Evolutionary conservation across 331 rosid genomes (phyloP).

Genomic region (Prunus yedoensis): DNA sequence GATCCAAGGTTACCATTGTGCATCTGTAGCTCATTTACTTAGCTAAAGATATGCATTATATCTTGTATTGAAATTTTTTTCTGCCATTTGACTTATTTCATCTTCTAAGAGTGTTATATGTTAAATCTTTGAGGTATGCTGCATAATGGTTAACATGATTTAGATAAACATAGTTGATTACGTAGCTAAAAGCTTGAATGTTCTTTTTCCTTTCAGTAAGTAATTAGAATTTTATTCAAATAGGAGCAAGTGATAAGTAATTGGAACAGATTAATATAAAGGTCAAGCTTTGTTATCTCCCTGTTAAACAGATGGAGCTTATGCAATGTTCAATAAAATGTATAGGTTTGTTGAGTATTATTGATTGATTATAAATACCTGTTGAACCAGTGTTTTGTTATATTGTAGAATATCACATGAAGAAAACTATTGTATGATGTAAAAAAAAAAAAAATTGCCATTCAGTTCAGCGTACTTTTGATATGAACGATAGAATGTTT

Average conservation of each 20-base stretch:
- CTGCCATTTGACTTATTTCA: constrained; percentile 4
- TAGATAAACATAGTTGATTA: neutral
- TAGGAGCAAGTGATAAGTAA: neutral
- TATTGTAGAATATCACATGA: neutral
- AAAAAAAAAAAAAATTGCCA: neutral
- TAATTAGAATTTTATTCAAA: neutral
- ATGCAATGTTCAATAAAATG: neutral
- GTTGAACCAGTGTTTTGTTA: neutral
- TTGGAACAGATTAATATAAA: no score
- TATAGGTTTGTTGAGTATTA: neutral
- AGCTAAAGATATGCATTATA: constrained; percentile 1
- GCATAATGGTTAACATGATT: neutral
- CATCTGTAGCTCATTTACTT: constrained; percentile 1
- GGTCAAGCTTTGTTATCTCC: no score
- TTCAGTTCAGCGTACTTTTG: neutral
- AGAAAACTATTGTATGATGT: neutral
- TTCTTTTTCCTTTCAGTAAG: neutral
- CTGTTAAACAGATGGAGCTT: no score
- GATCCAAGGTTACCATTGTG: neutral
- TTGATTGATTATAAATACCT: neutral
- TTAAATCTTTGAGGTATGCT: neutral
- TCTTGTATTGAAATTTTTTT: neutral
- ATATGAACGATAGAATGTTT: neutral
- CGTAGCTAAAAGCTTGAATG: neutral
- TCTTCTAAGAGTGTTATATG: neutral